Conservation (phyloP, 2,329 filamentous ascomycete species). For the Bipolaris cookei region DNA sequence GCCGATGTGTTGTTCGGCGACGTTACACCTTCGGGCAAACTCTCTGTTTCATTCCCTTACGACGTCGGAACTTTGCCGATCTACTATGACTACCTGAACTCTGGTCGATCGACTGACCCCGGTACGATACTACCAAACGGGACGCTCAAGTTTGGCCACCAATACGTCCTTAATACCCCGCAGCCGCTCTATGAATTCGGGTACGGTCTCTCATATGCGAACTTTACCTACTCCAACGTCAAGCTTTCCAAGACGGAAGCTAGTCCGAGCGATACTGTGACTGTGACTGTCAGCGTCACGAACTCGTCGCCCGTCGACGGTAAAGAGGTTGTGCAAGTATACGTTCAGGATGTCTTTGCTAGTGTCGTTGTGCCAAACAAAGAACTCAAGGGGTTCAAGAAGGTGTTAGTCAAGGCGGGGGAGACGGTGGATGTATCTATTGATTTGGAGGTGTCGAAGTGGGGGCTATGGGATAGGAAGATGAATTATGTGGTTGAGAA, state of each 20-base stretch:
- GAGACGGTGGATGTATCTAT: conserved; percentile 62
- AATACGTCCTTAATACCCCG: conserved; percentile 68
- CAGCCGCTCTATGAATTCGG: conserved; percentile 70
- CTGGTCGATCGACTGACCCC: conserved; percentile 61
- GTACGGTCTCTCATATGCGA: conserved; percentile 70
- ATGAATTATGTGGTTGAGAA: conserved; percentile 78
- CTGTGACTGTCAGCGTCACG: conserved; percentile 65
- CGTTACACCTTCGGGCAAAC: conserved; percentile 69
- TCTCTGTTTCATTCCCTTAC: conserved; percentile 70
- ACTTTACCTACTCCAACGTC: conserved; percentile 65
- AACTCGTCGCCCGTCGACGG: conserved; percentile 65
- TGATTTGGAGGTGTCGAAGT: conserved; percentile 57
- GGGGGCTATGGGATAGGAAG: conserved; percentile 63
- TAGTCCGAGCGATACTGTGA: conserved; percentile 61
- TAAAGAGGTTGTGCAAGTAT: conserved; percentile 72
- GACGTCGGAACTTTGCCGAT: conserved; percentile 71
- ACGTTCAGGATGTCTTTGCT: conserved; percentile 67
- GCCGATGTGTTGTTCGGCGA: conserved; percentile 68
- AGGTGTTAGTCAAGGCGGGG: conserved; percentile 66
- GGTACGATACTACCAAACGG: conserved; percentile 64
- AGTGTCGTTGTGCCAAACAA: conserved; percentile 70
- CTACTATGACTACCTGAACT: conserved; percentile 76
- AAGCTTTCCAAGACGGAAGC: conserved; percentile 58
- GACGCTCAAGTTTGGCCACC: conserved; percentile 67
- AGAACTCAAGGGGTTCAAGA: conserved; percentile 70